These are phyloP conservation scores for Cercospora sp. DNA, from an alignment of 2,329 filamentous ascomycete genomes.

Conservation along the genomic window DNA sequence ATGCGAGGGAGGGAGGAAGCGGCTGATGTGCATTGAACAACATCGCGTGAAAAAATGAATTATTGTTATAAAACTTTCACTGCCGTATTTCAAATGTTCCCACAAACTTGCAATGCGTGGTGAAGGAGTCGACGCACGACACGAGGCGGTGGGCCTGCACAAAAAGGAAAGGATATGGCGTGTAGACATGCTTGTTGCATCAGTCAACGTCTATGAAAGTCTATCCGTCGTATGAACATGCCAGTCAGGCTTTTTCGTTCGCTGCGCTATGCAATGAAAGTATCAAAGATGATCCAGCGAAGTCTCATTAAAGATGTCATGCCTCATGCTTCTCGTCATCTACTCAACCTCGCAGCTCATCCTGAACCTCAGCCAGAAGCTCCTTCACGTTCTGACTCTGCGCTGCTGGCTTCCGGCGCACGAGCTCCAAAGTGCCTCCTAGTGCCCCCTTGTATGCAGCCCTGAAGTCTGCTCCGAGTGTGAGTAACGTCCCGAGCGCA, in stretches of 20 bases:
- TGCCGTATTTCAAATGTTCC: not conserved
- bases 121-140: not conserved
- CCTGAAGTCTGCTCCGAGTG: conserved; percentile 60
- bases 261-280: conserved; percentile 2
- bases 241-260: not conserved
- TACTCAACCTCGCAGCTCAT: conserved; percentile 40
- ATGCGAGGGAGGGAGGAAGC: not conserved
- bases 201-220: not conserved
- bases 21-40: not conserved
- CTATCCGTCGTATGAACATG: not conserved
- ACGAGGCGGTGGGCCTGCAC: not conserved
- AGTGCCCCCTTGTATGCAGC: conserved; percentile 59
- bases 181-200: not conserved
- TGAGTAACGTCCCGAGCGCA: conserved; percentile 75
- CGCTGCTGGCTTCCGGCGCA: conserved; percentile 52
- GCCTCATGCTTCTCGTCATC: not conserved
- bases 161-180: too few relatives aligned
- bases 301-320: not conserved
- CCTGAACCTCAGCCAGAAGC: conserved; percentile 60
- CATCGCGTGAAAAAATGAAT: too few relatives aligned
- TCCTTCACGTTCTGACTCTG: conserved; percentile 62
- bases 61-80: not conserved
- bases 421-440: conserved; percentile 51
- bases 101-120: too few relatives aligned
- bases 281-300: not conserved